Percentiles rank a stretch among this genome's conserved stretches.
These are phyloP conservation scores for Phlebiopsis flavidoalba DNA, from an alignment of 768 basidiomycete genomes.

Conservation along the genomic window DNA sequence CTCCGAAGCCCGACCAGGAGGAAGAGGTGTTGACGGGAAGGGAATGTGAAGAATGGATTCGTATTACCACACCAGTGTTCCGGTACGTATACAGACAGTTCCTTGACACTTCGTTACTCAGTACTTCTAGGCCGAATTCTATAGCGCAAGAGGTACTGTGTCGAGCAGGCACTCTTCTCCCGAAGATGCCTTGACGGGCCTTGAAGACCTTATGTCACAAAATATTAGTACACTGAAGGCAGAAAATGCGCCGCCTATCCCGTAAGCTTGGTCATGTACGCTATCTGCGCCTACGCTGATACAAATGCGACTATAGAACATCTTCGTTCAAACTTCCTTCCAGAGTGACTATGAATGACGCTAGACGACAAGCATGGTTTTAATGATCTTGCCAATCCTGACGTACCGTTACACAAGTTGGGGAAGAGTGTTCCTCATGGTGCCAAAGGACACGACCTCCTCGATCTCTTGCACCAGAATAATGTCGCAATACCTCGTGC, in stretches of 20 bases:
- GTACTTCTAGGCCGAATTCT: conserved; percentile 50
- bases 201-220: conserved; percentile 77
- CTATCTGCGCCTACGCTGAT: background rate
- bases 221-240: conserved; percentile 60
- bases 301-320: conserved; percentile 31
- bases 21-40: conserved; percentile 67
- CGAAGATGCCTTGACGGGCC: conserved; percentile 47
- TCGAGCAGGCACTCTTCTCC: conserved; percentile 46
- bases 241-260: conserved; percentile 51
- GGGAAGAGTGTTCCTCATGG: conserved; percentile 86
- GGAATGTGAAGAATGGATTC: conserved; percentile 65
- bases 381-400: conserved; percentile 73
- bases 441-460: conserved; percentile 76
- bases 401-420: conserved; percentile 75
- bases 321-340: conserved; percentile 76
- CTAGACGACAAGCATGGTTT: conserved; percentile 82
- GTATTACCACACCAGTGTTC: conserved; percentile 45
- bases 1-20: conserved; percentile 68
- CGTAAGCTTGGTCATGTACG: conserved; percentile 40
- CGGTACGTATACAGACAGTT: conserved; percentile 36
- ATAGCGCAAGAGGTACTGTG: conserved; percentile 53
- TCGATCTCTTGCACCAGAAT: conserved; percentile 73
- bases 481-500: conserved; percentile 77
- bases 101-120: background rate
- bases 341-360: conserved; percentile 76